Evolutionary conservation across 2,329 filamentous ascomycete species (phyloP).

Genomic region (Parastagonospora nodorum): DNA sequence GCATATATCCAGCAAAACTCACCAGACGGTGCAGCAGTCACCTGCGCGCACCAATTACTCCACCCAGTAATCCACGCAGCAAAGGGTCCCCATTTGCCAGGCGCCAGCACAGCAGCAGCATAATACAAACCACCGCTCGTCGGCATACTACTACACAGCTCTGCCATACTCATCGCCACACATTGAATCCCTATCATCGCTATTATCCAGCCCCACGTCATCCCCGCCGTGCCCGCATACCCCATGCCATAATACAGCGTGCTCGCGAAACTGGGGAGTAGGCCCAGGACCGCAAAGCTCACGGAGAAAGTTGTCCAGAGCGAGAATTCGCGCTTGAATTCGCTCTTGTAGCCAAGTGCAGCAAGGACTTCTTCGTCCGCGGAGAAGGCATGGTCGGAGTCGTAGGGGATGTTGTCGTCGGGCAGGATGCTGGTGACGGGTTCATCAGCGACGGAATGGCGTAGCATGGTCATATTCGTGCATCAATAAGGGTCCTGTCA

Average conservation of each 20-base stretch:
- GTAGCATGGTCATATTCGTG: conserved; percentile 5
- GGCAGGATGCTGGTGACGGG: conserved; percentile 60
- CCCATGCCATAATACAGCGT: conserved; percentile 73
- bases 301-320: conserved; percentile 77
- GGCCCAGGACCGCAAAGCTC: conserved; percentile 72
- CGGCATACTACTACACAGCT: conserved; percentile 75
- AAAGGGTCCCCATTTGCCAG: conserved; percentile 67
- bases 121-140: conserved; percentile 76
- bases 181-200: conserved; percentile 74
- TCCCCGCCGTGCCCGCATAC: conserved; percentile 51
- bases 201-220: conserved; percentile 78
- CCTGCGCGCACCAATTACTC: conserved; percentile 72
- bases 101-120: conserved; percentile 72
- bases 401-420: conserved; percentile 56
- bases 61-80: conserved; percentile 72
- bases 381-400: conserved; percentile 51
- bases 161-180: conserved; percentile 68
- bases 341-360: conserved; percentile 66
- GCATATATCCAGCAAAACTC: conserved; percentile 9
- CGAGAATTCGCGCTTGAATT: conserved; percentile 73
- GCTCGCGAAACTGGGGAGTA: conserved; percentile 72
- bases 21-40: conserved; percentile 66
- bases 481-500: conserved; percentile 7
- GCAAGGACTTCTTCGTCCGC: conserved; percentile 66
- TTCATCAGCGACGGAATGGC: conserved; percentile 50